phyloP scores from a whole-genome alignment of 148 eudicot genomes.

The Rhododendron vialii region DNA sequence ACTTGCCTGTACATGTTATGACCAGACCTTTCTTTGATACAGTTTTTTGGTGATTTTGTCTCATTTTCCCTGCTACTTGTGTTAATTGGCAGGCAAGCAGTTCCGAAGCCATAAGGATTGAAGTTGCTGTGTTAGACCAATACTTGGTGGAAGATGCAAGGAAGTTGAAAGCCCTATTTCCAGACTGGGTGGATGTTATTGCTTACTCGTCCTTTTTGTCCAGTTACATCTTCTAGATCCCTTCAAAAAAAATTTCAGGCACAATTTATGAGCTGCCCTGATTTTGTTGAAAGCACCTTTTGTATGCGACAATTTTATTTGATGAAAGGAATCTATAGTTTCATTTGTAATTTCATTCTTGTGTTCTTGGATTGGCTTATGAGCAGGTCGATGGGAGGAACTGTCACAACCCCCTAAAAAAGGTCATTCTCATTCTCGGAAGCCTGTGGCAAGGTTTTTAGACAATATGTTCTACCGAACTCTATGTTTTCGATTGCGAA shows the following conservation, averaged over 20 bases:
- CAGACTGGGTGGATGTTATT: conserved; percentile 75
- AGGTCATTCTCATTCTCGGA: background rate
- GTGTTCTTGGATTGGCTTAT: background rate
- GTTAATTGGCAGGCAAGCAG: conserved; percentile 56
- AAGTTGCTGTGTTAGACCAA: conserved; percentile 76
- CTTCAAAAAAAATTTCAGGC: background rate
- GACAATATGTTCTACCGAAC: background rate
- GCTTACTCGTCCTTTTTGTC: conserved; percentile 79
- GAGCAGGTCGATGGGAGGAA: background rate
- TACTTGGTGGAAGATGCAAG: conserved; percentile 46
- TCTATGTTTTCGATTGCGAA: background rate
- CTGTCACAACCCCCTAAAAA: background rate
- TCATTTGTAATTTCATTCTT: background rate
- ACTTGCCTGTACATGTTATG: background rate
- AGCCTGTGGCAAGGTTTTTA: background rate
- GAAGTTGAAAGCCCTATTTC: conserved; percentile 63
- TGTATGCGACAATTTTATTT: background rate
- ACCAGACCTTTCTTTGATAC: background rate
- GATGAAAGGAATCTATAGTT: background rate
- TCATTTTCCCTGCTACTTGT: background rate
- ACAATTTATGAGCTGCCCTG: background rate
- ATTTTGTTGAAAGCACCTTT: background rate
- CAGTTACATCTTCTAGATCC: conserved; percentile 54
- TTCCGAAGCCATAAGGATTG: conserved; percentile 65
- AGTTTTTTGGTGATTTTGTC: background rate